phyloP scores from a whole-genome alignment of 1,139 yeast species.

The Candida smagusa region DNA sequence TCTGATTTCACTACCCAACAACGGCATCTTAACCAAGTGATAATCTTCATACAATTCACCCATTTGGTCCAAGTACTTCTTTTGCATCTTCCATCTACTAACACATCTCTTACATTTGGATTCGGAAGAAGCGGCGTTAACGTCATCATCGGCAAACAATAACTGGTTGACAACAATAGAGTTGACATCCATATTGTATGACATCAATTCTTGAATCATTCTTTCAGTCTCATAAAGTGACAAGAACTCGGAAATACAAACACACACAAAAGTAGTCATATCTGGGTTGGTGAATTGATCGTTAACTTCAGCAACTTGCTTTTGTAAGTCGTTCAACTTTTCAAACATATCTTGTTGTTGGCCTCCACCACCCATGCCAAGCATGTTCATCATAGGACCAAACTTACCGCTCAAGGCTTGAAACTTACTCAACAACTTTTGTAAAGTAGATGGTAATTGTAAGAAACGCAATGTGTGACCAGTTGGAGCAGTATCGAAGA shows the following conservation, averaged over 20 bases:
- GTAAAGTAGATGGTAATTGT: slow-evolving; percentile 88
- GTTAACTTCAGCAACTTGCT: slow-evolving; percentile 81
- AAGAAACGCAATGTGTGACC: slow-evolving; percentile 95
- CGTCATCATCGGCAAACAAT: slow-evolving; percentile 72
- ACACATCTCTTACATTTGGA: slow-evolving; percentile 81
- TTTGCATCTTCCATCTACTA: slow-evolving; percentile 94
- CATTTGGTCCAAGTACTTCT: slow-evolving; percentile 91
- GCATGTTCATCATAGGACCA: slow-evolving; percentile 84
- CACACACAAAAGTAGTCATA: slow-evolving; percentile 93
- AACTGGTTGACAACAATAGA: slow-evolving; percentile 94
- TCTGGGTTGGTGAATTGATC: slow-evolving; percentile 95
- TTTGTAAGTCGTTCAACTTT: slow-evolving; percentile 80
- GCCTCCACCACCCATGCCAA: slow-evolving; percentile 59
- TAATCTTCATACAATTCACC: slow-evolving; percentile 91
- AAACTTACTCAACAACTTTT: slow-evolving; percentile 81
- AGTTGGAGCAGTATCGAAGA: slow-evolving; percentile 97
- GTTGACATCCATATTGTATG: slow-evolving; percentile 93
- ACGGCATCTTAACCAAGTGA: slow-evolving; percentile 92
- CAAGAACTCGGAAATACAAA: slow-evolving; percentile 93
- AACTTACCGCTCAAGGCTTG: slow-evolving; percentile 80
- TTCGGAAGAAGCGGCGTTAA: slow-evolving; percentile 19
- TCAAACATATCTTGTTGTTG: slow-evolving; percentile 77
- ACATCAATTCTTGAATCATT: slow-evolving; percentile 91
- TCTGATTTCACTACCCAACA: slow-evolving; percentile 89
- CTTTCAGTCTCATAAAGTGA: slow-evolving; percentile 96